phyloP scores from a whole-genome alignment of 805 yeast species.

The Wickerhamiella occidentalis region DNA sequence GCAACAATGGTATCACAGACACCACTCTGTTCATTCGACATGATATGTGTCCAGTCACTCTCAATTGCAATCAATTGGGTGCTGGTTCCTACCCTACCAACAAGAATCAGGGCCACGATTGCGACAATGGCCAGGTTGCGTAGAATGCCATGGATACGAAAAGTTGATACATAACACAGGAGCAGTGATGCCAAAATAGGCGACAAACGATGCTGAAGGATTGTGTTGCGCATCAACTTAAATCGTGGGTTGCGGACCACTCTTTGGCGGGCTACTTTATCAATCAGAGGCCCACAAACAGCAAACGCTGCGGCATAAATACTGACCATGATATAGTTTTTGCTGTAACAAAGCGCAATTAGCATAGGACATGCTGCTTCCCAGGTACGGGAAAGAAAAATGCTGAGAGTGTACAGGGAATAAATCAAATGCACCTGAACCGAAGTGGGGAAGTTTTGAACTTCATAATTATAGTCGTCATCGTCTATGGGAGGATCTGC shows the following conservation, averaged over 20 bases:
- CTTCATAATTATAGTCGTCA: slow-evolving; percentile 22
- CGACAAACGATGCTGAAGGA: slow-evolving; percentile 5
- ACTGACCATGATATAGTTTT: slow-evolving; percentile 15
- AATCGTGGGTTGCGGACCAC: slow-evolving; percentile 7
- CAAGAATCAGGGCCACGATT: neutral
- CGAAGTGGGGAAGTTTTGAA: slow-evolving; percentile 20
- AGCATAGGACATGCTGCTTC: slow-evolving; percentile 17
- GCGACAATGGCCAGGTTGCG: neutral
- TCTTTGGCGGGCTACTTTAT: slow-evolving; percentile 3
- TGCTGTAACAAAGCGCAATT: slow-evolving; percentile 13
- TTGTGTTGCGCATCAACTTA: slow-evolving; percentile 1
- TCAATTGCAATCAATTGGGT: slow-evolving; percentile 13
- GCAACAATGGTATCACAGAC: slow-evolving; percentile 14
- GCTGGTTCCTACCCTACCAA: slow-evolving; percentile 7
- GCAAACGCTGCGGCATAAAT: slow-evolving; percentile 14
- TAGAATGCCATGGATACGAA: neutral
- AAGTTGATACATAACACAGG: neutral
- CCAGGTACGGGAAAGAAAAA: slow-evolving; percentile 14
- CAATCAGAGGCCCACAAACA: slow-evolving; percentile 4
- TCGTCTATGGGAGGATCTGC: slow-evolving; percentile 25
- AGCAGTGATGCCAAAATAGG: neutral
- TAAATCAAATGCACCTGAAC: slow-evolving; percentile 20
- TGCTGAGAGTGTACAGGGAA: slow-evolving; percentile 14
- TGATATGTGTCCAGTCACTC: slow-evolving; percentile 21
- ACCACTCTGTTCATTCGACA: slow-evolving; percentile 20